A percentile compares a stretch with the other conserved stretches of the same genome.
Conservation (phyloP, 345 rosid species). For the Microcos paniculata region DNA sequence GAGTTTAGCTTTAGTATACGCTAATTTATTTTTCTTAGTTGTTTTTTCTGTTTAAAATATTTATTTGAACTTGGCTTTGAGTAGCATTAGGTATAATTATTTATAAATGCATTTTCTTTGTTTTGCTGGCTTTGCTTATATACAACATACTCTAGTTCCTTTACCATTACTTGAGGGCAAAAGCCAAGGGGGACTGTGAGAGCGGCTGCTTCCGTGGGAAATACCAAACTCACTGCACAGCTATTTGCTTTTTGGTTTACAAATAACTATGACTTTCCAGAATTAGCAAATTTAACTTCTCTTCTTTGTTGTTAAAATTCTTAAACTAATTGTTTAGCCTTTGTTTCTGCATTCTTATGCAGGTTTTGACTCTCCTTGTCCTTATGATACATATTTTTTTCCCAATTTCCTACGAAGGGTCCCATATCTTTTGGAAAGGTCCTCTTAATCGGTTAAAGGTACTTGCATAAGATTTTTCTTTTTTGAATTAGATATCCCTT, state of each 20-base stretch:
- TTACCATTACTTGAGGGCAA: not conserved
- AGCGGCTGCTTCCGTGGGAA: not conserved
- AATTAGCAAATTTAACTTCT: not conserved
- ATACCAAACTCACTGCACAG: not conserved
- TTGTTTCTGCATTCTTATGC: constrained; percentile 30
- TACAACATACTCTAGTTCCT: not conserved
- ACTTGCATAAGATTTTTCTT: constrained; percentile 14
- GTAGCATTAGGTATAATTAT: not conserved
- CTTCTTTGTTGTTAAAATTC: not conserved
- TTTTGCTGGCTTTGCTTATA: not conserved
- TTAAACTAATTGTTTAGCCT: not conserved
- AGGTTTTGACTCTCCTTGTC: constrained; percentile 61
- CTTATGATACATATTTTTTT: constrained; percentile 61
- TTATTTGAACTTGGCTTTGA: not conserved
- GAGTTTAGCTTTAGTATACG: not conserved
- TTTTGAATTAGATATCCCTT: constrained; percentile 4
- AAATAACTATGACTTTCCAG: not conserved
- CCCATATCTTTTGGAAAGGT: constrained; percentile 54
- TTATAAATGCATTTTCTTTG: not conserved
- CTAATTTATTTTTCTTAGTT: not conserved
- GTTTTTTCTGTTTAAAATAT: not conserved
- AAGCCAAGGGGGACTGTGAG: not conserved
- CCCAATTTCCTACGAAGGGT: constrained; percentile 81
- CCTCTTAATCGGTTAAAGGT: constrained; percentile 71
- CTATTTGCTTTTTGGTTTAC: not conserved